Evolutionary conservation across 1,284 basidiomycete genomes (phyloP).

Genomic region (Ceratobasidium sp.): DNA sequence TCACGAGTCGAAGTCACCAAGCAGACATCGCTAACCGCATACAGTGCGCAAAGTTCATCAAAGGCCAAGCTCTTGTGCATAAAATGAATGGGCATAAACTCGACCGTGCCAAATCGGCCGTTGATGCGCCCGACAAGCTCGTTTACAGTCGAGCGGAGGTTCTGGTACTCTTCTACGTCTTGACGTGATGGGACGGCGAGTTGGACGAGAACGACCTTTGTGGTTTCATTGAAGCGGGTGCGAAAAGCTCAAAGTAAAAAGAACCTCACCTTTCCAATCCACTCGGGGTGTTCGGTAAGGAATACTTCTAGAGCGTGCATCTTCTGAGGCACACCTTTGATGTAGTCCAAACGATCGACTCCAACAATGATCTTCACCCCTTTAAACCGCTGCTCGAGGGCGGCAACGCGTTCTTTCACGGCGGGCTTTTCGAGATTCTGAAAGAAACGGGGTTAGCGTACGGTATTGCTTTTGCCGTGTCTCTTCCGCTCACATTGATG

Average conservation of each 20-base stretch:
- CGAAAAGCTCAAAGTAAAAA: neutral
- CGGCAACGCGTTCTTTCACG: slow-evolving; percentile 80
- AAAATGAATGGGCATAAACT: slow-evolving; percentile 99
- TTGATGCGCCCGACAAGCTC: slow-evolving; percentile 98
- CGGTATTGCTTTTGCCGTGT: slow-evolving; percentile 9
- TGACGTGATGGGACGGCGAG: slow-evolving; percentile 96
- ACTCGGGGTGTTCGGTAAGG: slow-evolving; percentile 96
- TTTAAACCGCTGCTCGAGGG: slow-evolving; percentile 88
- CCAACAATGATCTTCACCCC: slow-evolving; percentile 98
- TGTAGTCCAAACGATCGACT: slow-evolving; percentile 97
- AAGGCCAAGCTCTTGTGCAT: slow-evolving; percentile 95
- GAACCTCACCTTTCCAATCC: slow-evolving; percentile 89
- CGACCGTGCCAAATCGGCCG: slow-evolving; percentile 96
- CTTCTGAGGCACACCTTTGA: slow-evolving; percentile 99
- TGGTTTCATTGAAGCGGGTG: slow-evolving; percentile 10
- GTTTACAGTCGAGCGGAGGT: slow-evolving; percentile 94
- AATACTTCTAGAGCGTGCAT: slow-evolving; percentile 96
- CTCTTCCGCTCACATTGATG: slow-evolving; percentile 64
- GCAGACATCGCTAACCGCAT: slow-evolving; percentile 96
- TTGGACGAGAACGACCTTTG: slow-evolving; percentile 92
- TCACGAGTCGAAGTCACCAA: slow-evolving; percentile 94
- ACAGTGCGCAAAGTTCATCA: slow-evolving; percentile 95
- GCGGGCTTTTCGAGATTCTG: slow-evolving; percentile 79
- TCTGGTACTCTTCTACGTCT: slow-evolving; percentile 99
- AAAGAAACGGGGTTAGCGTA: slow-evolving; percentile 15